These are phyloP conservation scores for Cryptococcus amylolentus DNA, from an alignment of 1,284 basidiomycete genomes.

Conservation along the genomic window DNA sequence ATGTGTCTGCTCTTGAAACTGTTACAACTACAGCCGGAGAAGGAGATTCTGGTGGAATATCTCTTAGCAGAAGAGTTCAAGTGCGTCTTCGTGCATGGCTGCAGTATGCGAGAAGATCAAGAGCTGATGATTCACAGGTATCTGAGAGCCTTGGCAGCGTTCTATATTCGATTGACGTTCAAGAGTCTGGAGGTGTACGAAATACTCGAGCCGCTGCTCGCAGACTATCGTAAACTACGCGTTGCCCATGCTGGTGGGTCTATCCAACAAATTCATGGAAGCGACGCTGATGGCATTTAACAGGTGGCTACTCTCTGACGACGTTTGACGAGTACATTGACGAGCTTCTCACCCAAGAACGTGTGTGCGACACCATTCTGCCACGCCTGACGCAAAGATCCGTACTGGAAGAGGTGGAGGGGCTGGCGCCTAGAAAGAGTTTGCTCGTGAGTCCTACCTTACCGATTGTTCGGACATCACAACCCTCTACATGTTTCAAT, in stretches of 20 bases:
- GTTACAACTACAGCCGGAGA: slow-evolving; percentile 94
- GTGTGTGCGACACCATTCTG: slow-evolving; percentile 94
- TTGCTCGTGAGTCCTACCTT: slow-evolving; percentile 10
- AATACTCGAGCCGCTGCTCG: slow-evolving; percentile 85
- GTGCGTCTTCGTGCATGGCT: slow-evolving; percentile 54
- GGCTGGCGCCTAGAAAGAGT: slow-evolving; percentile 61
- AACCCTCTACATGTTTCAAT: not conserved
- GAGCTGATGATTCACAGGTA: slow-evolving; percentile 60
- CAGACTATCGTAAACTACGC: slow-evolving; percentile 89
- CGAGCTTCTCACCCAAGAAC: slow-evolving; percentile 76
- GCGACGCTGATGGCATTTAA: not conserved
- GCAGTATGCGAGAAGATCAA: not conserved
- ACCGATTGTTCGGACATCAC: slow-evolving; percentile 1
- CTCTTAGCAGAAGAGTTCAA: slow-evolving; percentile 95
- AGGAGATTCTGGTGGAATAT: slow-evolving; percentile 93
- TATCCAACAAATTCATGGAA: not conserved
- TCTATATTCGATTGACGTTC: slow-evolving; percentile 96
- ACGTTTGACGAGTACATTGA: slow-evolving; percentile 93
- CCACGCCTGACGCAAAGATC: slow-evolving; percentile 82
- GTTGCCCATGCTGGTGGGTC: slow-evolving; percentile 71
- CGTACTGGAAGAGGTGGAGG: slow-evolving; percentile 86
- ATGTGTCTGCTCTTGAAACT: slow-evolving; percentile 88
- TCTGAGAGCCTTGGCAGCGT: slow-evolving; percentile 82
- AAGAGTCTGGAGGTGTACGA: slow-evolving; percentile 84
- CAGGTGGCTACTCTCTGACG: slow-evolving; percentile 75